Conservation (phyloP, 768 basidiomycete genomes). For the Termitomyces sp. region DNA sequence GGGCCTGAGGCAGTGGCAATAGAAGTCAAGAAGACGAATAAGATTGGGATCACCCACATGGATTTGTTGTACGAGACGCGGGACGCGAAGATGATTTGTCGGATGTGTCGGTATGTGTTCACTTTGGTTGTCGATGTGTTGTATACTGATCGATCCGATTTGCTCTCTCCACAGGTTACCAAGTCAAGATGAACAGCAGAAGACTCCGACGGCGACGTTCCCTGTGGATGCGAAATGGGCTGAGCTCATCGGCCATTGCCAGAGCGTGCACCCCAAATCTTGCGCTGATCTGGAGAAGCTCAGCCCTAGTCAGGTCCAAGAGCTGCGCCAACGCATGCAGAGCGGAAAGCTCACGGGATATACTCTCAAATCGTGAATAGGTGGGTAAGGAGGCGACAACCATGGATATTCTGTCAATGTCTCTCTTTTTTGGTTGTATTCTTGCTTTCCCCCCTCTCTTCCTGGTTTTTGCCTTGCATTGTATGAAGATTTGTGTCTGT, state of each 20-base stretch:
- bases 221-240: constrained; percentile 21
- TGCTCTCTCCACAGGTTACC: constrained; percentile 1
- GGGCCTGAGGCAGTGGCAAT: background rate
- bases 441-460: background rate
- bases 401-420: too few relatives aligned
- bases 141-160: background rate
- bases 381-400: background rate
- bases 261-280: constrained; percentile 22
- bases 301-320: constrained; percentile 26
- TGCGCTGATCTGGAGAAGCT: constrained; percentile 27
- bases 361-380: background rate
- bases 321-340: constrained; percentile 21
- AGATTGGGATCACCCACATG: constrained; percentile 27
- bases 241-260: constrained; percentile 27
- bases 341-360: constrained; percentile 11
- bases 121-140: background rate
- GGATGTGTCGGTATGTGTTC: constrained; percentile 25
- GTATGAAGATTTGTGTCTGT: background rate
- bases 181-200: background rate
- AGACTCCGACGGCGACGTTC: constrained; percentile 15
- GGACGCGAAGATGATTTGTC: constrained; percentile 19
- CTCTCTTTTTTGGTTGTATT: background rate
- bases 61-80: constrained; percentile 24
- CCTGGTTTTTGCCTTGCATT: background rate
- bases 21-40: constrained; percentile 8